These are phyloP conservation scores for Chlamydomonas incerta DNA, from an alignment of 139 green algal genomes.

Conservation along the genomic window DNA sequence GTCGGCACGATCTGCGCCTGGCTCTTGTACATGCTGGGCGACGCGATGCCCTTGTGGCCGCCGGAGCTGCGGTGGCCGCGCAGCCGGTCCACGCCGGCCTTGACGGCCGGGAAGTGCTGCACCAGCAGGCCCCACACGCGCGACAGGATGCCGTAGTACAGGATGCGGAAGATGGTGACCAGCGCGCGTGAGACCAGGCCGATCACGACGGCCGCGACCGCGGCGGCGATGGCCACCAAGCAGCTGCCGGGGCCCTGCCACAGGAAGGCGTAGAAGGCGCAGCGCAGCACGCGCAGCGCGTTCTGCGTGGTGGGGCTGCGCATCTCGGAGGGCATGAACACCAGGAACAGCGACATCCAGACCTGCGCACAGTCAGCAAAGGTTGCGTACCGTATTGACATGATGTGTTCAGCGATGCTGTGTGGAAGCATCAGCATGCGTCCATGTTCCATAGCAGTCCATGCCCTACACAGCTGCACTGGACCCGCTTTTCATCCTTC, in stretches of 20 bases:
- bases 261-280: background rate
- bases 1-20: background rate
- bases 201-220: background rate
- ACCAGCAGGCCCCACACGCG: background rate
- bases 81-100: background rate
- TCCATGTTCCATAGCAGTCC: too few species aligned
- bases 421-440: too few species aligned
- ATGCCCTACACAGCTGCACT: too few species aligned
- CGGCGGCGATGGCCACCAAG: too few species aligned
- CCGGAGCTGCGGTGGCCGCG: background rate
- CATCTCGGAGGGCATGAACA: conserved; percentile 5
- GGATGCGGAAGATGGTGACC: background rate
- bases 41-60: background rate
- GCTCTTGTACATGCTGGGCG: background rate
- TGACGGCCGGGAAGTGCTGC: background rate
- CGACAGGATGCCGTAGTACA: background rate
- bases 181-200: background rate
- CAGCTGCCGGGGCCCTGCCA: conserved; percentile 24
- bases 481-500: too few species aligned
- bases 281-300: background rate
- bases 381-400: too few species aligned
- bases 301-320: background rate
- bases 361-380: too few species aligned
- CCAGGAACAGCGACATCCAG: conserved; percentile 10
- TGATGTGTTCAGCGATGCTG: too few species aligned